Percentiles rank a stretch among this genome's conserved stretches.
phyloP scores from a whole-genome alignment of 2,329 filamentous ascomycete genomes.

The Ophiocordyceps polyrhachis-furcata region DNA sequence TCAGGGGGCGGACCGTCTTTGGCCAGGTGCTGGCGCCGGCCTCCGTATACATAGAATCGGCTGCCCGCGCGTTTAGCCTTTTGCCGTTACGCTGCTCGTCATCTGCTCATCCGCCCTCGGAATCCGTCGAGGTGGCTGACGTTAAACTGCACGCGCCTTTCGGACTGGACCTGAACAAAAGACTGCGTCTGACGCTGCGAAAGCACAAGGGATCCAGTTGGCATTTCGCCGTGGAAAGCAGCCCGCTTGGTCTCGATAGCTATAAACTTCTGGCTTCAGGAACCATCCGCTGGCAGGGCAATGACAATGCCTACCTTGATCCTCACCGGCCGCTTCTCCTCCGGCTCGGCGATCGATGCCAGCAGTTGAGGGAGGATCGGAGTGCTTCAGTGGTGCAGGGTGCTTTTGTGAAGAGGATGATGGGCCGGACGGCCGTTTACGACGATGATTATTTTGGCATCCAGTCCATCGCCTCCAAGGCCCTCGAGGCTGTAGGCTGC shows the following conservation, averaged over 20 bases:
- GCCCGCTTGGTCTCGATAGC: neutral
- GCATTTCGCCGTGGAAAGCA: neutral
- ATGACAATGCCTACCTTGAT: neutral
- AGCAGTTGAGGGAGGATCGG: neutral
- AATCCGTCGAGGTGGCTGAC: neutral
- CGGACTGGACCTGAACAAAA: neutral
- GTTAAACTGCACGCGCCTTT: neutral
- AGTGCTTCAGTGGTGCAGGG: neutral
- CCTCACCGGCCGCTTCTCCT: neutral
- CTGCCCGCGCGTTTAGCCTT: neutral
- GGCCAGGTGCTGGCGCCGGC: neutral
- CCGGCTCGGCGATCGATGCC: neutral
- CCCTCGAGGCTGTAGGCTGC: neutral
- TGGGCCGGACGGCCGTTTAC: neutral
- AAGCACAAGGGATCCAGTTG: neutral
- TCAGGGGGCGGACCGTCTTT: neutral
- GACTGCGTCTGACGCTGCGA: neutral
- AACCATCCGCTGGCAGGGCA: neutral
- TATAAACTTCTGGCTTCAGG: neutral
- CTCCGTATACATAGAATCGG: conserved; percentile 1
- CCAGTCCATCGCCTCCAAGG: neutral
- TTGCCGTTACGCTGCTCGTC: neutral
- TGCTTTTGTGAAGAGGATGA: neutral
- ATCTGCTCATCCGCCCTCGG: neutral
- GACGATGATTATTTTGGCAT: conserved; percentile 1